Percentiles rank a stretch among this genome's conserved stretches.
phyloP scores from a whole-genome alignment of 495 filamentous ascomycete species.

The Sphaerosporella brunnea region DNA sequence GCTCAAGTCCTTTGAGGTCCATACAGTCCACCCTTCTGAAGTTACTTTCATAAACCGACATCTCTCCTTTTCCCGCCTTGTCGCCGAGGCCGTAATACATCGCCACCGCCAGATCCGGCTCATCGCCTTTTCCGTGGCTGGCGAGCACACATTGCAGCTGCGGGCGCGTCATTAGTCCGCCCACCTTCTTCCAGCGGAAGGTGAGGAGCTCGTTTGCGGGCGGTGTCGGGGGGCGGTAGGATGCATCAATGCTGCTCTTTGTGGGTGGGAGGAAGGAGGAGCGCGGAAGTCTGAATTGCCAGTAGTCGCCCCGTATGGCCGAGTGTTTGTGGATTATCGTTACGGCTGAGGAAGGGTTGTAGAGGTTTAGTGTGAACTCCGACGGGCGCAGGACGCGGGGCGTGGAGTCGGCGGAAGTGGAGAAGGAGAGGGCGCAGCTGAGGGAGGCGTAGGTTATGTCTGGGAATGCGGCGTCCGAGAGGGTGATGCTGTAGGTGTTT shows the following conservation, averaged over 20 bases:
- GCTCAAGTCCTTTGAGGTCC: constrained; percentile 82
- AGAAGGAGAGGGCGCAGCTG: constrained; percentile 31
- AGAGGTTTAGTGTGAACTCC: constrained; percentile 68
- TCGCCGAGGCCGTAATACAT: constrained; percentile 52
- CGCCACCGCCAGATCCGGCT: constrained; percentile 85
- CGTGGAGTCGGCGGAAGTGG: constrained; percentile 38
- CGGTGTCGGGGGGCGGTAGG: constrained; percentile 49
- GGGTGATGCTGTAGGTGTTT: constrained; percentile 70
- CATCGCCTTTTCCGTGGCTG: constrained; percentile 30
- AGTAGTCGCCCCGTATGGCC: constrained; percentile 39
- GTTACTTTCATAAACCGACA: constrained; percentile 88
- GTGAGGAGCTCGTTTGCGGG: constrained; percentile 44
- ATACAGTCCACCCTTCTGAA: constrained; percentile 79
- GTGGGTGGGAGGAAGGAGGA: constrained; percentile 68
- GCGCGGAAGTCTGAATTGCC: constrained; percentile 87
- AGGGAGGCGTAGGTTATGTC: constrained; percentile 69
- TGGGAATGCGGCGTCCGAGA: constrained; percentile 66
- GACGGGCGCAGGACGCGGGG: constrained; percentile 63
- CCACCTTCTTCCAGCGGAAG: constrained; percentile 86
- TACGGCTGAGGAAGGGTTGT: constrained; percentile 82
- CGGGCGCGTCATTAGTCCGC: constrained; percentile 46
- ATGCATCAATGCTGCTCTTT: constrained; percentile 54
- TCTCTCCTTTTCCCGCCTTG: constrained; percentile 31
- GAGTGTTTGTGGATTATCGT: constrained; percentile 51
- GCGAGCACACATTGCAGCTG: constrained; percentile 20